Percentiles rank a stretch among this genome's conserved stretches.
phyloP scores from a whole-genome alignment of 768 basidiomycete genomes.

The Auricularia auricula-judae region DNA sequence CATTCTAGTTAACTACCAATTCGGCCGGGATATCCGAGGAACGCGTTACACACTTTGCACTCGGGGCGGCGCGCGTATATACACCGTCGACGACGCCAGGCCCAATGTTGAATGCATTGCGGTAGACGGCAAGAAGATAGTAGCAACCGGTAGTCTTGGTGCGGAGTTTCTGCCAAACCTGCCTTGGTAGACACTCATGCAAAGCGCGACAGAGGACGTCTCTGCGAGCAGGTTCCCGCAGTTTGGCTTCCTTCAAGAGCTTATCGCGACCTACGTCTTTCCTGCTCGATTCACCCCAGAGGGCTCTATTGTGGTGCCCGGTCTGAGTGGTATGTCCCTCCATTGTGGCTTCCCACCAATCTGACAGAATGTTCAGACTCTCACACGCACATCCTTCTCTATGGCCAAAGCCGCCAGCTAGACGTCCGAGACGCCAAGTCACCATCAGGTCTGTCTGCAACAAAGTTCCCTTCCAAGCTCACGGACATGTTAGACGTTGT shows the following conservation, averaged over 20 bases:
- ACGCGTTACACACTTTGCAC: not conserved
- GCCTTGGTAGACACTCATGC: too few species aligned
- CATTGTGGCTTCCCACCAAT: not conserved
- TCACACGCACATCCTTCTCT: constrained; percentile 69
- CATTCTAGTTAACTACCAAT: too few species aligned
- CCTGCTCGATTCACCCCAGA: not conserved
- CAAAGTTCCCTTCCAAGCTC: not conserved
- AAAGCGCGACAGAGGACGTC: too few species aligned
- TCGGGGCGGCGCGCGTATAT: not conserved
- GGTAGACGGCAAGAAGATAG: not conserved
- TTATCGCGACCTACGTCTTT: not conserved
- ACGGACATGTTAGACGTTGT: constrained; percentile 41
- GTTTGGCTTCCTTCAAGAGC: not conserved
- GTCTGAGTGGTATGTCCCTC: not conserved
- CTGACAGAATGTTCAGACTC: constrained; percentile 37
- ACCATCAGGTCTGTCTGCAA: constrained; percentile 37
- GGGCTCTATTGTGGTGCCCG: not conserved
- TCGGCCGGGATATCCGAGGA: too few species aligned
- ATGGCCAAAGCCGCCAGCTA: constrained; percentile 61
- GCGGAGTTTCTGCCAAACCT: not conserved
- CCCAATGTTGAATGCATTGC: not conserved
- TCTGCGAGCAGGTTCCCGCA: too few species aligned
- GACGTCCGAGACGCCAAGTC: constrained; percentile 47
- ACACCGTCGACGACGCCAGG: not conserved
- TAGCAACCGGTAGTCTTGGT: not conserved